Evolutionary conservation across 1,284 basidiomycete genomes (phyloP), one percentile per base, ranked within the genome.

Genomic region (Neotropicomus parvogracilis): DNA sequence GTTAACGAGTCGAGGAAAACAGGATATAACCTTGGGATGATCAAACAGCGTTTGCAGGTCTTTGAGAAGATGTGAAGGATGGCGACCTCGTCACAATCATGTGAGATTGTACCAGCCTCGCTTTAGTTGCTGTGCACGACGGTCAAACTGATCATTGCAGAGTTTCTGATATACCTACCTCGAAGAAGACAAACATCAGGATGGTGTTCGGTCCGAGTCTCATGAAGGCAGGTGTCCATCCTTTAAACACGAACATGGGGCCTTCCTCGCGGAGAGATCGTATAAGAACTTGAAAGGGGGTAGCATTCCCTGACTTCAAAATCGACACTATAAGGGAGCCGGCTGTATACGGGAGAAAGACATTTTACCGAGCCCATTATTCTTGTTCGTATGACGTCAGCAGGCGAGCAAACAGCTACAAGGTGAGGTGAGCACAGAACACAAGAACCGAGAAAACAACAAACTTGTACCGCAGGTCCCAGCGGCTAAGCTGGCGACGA

Each of bases 391-490:
- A 95, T 72, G 16, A 95, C 91, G 60, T 95, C 92, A 12, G 85
- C 89, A 8, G 92, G 92, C 11, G 91, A 89, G 60, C 89, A 93
- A 20, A 95, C 83, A 42, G 92, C 86, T 88, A 54, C 7, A 28
- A 37, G 48, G 26, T 43, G 34, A 45, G 49, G 50, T 61, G 31
- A 48, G 49, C 38, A 33, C 17, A 24, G 19, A 32, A 46, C 20
- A 41, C 40, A 45, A 26, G n/a, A 16, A 5, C 35, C 12, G 29
- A 38, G 26, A 7, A 45, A 7, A 45, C 16, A 46, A 73, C 80
- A 35, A 50, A 88, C 85, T 93, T 8, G 91, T 94, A 17, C 91
- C 91, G 48, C 92, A 80, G n/a, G 89, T 88, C 13, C 90, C 91
- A n/a, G 86, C 84, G 13, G 81, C 64, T 50, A 77, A 70, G 61